Evolutionary conservation across 768 basidiomycete genomes (phyloP), one percentile per base, ranked within the genome.

Genomic region (Dentipellis sp.): DNA sequence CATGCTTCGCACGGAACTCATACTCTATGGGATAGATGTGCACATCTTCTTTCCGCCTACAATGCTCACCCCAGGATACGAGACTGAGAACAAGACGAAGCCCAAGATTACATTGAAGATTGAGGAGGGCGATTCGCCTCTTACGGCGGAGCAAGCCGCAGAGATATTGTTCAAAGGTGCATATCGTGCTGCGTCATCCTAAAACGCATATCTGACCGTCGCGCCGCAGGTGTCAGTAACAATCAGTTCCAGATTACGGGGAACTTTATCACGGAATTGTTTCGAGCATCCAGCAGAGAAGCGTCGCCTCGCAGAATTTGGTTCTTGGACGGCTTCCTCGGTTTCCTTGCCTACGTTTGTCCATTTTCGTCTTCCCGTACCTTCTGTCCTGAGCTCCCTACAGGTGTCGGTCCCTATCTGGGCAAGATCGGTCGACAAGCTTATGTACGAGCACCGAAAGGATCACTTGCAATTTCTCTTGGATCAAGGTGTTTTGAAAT

Each of bases 1-100:
- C 57, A 78, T 85, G 0, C 75, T 97, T 12, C 84, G 86, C 8
- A 86, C 82, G 22, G 94, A 95, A 65, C 72, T 91, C 50, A 71
- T 83, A 59, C 73, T 94, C 7, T 92, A 94, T 66, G 79, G 77
- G 51, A 88, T 91, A 65, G 74, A 76, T 52, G 79, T 91, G 6
- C 91, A 94, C 60, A 80, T 90, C 46, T 91, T 83, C 71, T 85
- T 91, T 71, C 91, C 94, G 0, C 78, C 78, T 1, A 90, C 90
- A 1, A 94, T 97, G 74, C 79, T 74, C 60, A 82, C 82, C 0
- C 85, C 90, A 0, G 91, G 92, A 0, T 88, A 75, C 58, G 83
- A 86, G 16, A 76, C 80, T 56, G 93, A 94, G 67, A 83, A 88
- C 67, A 78, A 76, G 63, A 78, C 75, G 8, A 95, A 95, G 63